A percentile compares a stretch with the other conserved stretches of the same genome.
These are phyloP conservation scores for Yarrowia osloensis DNA, from an alignment of 805 yeast species.

Conservation along the genomic window DNA sequence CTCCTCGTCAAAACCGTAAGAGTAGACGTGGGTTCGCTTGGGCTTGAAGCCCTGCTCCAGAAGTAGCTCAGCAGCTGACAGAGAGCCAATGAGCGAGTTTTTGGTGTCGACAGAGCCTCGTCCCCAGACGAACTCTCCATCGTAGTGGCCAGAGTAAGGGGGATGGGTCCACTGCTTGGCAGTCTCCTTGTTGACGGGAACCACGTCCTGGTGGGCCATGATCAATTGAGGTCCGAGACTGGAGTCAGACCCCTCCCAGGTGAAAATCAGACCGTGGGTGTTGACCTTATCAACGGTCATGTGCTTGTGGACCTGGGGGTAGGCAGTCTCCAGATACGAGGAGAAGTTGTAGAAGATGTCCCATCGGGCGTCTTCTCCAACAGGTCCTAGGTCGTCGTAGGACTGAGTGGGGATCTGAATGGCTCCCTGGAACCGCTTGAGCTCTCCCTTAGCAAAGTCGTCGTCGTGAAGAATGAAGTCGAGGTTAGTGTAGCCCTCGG, in stretches of 20 bases:
- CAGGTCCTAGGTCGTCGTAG: slow-evolving; percentile 55
- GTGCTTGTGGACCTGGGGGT: slow-evolving; percentile 54
- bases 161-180: slow-evolving; percentile 61
- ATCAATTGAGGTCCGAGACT: slow-evolving; percentile 63
- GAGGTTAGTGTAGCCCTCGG: slow-evolving; percentile 8
- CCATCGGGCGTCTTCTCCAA: slow-evolving; percentile 56
- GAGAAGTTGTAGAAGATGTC: slow-evolving; percentile 53
- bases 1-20: slow-evolving; percentile 84
- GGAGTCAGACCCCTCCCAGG: slow-evolving; percentile 58
- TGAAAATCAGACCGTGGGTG: slow-evolving; percentile 61
- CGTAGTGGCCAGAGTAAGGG: slow-evolving; percentile 70
- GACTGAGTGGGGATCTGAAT: slow-evolving; percentile 66
- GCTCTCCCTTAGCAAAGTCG: background rate
- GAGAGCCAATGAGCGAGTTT: slow-evolving; percentile 61
- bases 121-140: slow-evolving; percentile 69
- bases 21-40: slow-evolving; percentile 61
- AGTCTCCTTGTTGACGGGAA: slow-evolving; percentile 66
- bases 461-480: slow-evolving; percentile 20
- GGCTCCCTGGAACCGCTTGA: slow-evolving; percentile 47
- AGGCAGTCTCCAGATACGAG: slow-evolving; percentile 54
- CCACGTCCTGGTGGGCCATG: slow-evolving; percentile 80
- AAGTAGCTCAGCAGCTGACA: slow-evolving; percentile 64
- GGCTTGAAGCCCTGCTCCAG: slow-evolving; percentile 57
- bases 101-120: slow-evolving; percentile 81
- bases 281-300: slow-evolving; percentile 60